Evolutionary conservation across 257 asterid species (phyloP), one percentile per base, ranked within the genome.

Genomic region (Penstemon barbatus): DNA sequence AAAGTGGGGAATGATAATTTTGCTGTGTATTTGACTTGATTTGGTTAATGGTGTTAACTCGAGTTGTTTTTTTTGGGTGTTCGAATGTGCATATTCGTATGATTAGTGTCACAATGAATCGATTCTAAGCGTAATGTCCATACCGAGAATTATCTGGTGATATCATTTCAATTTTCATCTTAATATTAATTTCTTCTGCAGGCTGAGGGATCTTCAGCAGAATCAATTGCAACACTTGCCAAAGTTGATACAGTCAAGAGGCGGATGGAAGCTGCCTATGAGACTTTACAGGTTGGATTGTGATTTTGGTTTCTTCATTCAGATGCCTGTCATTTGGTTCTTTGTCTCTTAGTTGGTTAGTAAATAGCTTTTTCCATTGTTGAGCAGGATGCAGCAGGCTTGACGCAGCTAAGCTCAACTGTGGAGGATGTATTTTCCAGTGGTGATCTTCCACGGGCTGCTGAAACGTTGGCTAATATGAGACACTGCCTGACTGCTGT

Each of bases 201-300:
- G 99, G 99, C 97, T 5, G 97, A 93, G 85, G 99, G 96, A 72
- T 87, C 97, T 49, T 91, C 99, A 42, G 97, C 97, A 10, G 97
- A 91, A 77, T 89, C 97, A 49, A 84, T 94, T 52, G 82, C 96
- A 7, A 89, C 97, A 51, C 91, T 94, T 62, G 91, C 97, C 33
- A 94, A 86, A 79, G 90, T 94, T 63, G 99, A 94, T 82, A 87
- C 96, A 36, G 96, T 94, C 58, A 94, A 89, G 86, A 90, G 88
- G 75, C 85, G 97, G 84, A 94, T 91, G 99, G 97, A 94, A 81
- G 84, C 97, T 76, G 99, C 99, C 3, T 83, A 91, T 48, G 96
- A 87, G 78, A 94, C 99, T 61, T 79, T 94, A 79, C 96, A 94
- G 99, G 97, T 93, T 63, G 38, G 61, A 37, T 72, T 61, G 9